phyloP scores from a whole-genome alignment of 208 protist species.

The Eutreptiella sp. region DNA sequence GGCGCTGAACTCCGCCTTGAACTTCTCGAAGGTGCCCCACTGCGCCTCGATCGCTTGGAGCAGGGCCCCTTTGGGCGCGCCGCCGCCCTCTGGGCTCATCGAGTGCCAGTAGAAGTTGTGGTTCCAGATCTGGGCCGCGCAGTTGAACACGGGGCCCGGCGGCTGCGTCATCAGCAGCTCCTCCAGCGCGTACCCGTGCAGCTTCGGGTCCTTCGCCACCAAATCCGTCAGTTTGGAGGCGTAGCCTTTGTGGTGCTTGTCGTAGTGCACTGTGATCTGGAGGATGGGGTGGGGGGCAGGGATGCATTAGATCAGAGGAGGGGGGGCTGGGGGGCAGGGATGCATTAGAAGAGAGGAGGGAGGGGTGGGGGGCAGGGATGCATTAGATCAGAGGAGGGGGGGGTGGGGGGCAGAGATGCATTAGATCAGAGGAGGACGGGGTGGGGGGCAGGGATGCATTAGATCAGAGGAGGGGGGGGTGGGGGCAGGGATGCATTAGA shows the following conservation, averaged over 20 bases:
- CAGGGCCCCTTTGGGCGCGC: slow-evolving; percentile 52
- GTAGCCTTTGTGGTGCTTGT: slow-evolving; percentile 84
- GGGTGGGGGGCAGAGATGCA: no score
- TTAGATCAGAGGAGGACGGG: no score
- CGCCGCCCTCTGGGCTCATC: slow-evolving; percentile 56
- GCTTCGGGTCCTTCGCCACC: slow-evolving; percentile 47
- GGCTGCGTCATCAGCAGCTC: slow-evolving; percentile 70
- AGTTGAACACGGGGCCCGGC: slow-evolving; percentile 72
- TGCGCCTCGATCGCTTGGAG: slow-evolving; percentile 56
- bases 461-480: no score
- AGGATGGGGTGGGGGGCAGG: no score
- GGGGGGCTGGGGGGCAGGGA: no score
- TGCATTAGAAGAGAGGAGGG: no score
- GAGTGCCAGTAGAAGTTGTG: slow-evolving; percentile 87
- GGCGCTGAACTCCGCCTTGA: slow-evolving; percentile 83
- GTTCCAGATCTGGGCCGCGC: slow-evolving; percentile 83
- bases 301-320: no score
- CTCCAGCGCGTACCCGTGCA: slow-evolving; percentile 60
- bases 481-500: no score
- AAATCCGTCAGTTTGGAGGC: slow-evolving; percentile 76
- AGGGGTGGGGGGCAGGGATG: no score
- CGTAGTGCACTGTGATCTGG: slow-evolving; percentile 78
- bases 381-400: no score
- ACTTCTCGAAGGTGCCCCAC: slow-evolving; percentile 74
- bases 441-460: no score